Conservation (phyloP, 106 monocot species). For the Platanthera zijinensis region DNA sequence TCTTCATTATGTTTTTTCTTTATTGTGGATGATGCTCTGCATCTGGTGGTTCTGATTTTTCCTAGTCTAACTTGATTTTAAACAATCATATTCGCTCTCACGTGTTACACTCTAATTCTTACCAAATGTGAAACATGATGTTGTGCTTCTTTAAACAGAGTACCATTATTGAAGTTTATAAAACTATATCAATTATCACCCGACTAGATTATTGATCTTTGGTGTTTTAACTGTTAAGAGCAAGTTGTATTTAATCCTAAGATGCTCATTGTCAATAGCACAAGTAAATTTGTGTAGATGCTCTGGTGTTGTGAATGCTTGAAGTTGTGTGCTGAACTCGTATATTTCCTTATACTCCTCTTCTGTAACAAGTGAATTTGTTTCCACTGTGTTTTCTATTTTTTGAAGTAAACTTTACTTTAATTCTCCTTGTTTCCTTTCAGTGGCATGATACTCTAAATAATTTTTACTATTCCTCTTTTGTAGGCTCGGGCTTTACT, state of each 20-base stretch:
- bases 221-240: neutral
- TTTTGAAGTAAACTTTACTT: neutral
- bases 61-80: neutral
- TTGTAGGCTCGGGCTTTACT: conserved; percentile 68
- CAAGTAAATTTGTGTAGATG: no score
- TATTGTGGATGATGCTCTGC: neutral
- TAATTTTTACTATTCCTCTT: neutral
- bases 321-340: neutral
- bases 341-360: neutral
- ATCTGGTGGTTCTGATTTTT: neutral
- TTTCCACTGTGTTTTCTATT: neutral
- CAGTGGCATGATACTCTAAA: neutral
- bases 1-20: no score
- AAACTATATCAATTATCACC: neutral
- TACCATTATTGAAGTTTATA: neutral
- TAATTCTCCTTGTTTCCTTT: neutral
- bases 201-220: neutral
- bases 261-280: neutral
- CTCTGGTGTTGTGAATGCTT: neutral
- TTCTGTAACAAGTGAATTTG: neutral
- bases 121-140: neutral
- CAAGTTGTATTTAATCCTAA: neutral
- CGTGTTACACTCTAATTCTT: neutral
- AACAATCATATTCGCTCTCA: neutral
- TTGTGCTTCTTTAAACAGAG: neutral